Evolutionary conservation across 495 filamentous ascomycete species (phyloP).

Genomic region (Penicillium dipodomyicola): DNA sequence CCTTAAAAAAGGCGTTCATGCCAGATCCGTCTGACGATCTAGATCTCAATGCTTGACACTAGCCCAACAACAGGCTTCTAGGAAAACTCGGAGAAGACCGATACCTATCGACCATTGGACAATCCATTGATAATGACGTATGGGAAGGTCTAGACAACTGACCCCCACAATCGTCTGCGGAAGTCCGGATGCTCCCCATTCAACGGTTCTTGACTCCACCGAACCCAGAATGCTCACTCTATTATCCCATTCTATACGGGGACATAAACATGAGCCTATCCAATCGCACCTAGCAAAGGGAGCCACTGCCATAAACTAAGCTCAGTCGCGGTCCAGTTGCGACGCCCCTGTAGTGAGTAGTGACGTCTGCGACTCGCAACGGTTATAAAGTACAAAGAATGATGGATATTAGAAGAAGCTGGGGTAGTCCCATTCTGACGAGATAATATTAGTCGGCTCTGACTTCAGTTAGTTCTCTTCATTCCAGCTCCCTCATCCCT

Average conservation of each 20-base stretch:
- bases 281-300: background rate
- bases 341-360: background rate
- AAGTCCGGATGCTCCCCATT: slow-evolving; percentile 6
- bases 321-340: background rate
- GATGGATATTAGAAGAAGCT: background rate
- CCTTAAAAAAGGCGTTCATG: background rate
- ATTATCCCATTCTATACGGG: slow-evolving; percentile 9
- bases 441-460: background rate
- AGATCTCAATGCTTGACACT: background rate
- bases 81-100: background rate
- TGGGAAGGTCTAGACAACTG: slow-evolving; percentile 8
- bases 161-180: slow-evolving; percentile 12
- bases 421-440: background rate
- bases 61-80: background rate
- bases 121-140: slow-evolving; percentile 3
- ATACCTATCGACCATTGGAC: background rate
- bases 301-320: background rate
- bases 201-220: background rate
- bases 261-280: background rate
- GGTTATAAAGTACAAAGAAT: background rate
- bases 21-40: background rate
- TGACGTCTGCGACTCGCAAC: slow-evolving; percentile 22
- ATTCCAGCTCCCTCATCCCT: background rate
- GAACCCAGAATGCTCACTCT: slow-evolving; percentile 16
- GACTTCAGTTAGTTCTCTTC: background rate